Base-by-base conservation (phyloP, 202 grass and related monocot species). In the Cymbopogon flexuosus region DNA sequence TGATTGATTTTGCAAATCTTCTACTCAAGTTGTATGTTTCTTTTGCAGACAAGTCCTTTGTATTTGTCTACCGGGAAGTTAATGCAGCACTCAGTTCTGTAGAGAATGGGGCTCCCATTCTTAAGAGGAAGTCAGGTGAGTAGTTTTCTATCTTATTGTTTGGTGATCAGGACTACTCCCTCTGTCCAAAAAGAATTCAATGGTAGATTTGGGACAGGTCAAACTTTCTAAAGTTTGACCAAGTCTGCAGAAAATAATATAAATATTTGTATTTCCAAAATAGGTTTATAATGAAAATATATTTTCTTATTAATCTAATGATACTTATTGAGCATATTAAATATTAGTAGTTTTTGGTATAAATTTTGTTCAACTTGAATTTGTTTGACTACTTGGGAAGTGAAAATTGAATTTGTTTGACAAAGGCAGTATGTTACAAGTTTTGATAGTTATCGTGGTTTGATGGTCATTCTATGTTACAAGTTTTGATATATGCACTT, bases 21-120 rank as follows among this genome's bases (percentile, higher is more conserved):
- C 39, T 14, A 73, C 75, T 52, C 54, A 73, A n/a, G 31, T 29
- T 78, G 13, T 15, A 31, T 33, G 31, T 3, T 83, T 7, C 59
- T 73, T 73, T 77, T 93, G 77, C 82, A 99, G 96, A 89, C 73
- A 30, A 68, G 42, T 93, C 90, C 10, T 99, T 93, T 87, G 90
- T 88, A 76, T 99, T 91, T 96, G 96, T 99, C 60, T 96, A 95
- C 74, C 84, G 90, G 6, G 88, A 96, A 87, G 88, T 99, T 79
- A 76, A 33, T 68, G 80, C 72, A 72, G n/a, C 27, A 27, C 27
- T 61, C 59, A 76, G 62, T 52, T 74, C 39, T 11, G 0, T 45
- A 77, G 77, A 71, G 57, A 95, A 88, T 90, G 86, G 62, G 45
- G 62, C 19, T 85, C 31, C 69, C 64, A 37, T 66, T 65, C 70